phyloP scores from a whole-genome alignment of 495 filamentous ascomycete genomes.

The Neurospora africana region DNA sequence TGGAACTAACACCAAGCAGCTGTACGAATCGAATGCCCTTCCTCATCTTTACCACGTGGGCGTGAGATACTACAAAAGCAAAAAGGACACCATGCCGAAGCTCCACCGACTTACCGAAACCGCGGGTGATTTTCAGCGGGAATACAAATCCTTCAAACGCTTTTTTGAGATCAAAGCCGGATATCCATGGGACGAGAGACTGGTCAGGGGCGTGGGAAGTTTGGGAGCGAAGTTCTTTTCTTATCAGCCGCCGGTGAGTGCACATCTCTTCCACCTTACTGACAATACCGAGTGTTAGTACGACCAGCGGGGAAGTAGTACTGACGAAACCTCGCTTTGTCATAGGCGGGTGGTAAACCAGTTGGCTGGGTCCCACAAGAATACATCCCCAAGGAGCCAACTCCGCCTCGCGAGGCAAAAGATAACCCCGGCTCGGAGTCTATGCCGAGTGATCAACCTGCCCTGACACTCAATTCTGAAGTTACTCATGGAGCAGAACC shows the following conservation, averaged over 20 bases:
- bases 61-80: conserved; percentile 25
- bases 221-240: conserved; percentile 11
- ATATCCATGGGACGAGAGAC: conserved; percentile 44
- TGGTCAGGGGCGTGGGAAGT: conserved; percentile 10
- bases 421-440: neutral
- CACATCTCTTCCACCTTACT: neutral
- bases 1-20: conserved; percentile 13
- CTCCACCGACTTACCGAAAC: conserved; percentile 17
- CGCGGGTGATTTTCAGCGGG: conserved; percentile 17
- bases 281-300: too few relatives aligned
- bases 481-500: neutral
- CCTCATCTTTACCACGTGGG: conserved; percentile 33
- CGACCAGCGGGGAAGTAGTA: neutral
- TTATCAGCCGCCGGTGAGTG: conserved; percentile 31
- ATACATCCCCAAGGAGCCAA: conserved; percentile 2
- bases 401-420: neutral
- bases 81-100: conserved; percentile 14
- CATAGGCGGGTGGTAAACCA: conserved; percentile 28
- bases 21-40: conserved; percentile 36
- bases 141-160: conserved; percentile 36
- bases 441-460: neutral
- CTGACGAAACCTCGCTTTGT: neutral
- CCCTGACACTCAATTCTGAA: neutral
- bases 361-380: conserved; percentile 15
- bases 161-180: conserved; percentile 49